These are phyloP conservation scores for Entomophthora muscae DNA, from an alignment of 371 early-diverging fungal genomes.

Conservation along the genomic window DNA sequence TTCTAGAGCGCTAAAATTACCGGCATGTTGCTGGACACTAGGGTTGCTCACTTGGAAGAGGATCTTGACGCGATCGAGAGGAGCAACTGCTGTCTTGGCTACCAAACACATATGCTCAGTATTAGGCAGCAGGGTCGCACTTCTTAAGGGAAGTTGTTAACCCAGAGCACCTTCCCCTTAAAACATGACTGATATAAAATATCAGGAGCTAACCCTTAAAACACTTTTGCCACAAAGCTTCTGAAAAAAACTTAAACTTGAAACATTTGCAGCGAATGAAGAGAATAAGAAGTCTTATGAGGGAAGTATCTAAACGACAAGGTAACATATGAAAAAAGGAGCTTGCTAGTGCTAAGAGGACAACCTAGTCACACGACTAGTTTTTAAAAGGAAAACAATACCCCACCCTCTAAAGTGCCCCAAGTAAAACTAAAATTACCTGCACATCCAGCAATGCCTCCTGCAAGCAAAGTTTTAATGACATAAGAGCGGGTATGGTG, in stretches of 20 bases:
- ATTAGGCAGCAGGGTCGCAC: not conserved
- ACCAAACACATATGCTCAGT: not conserved
- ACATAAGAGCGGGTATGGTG: constrained; percentile 19
- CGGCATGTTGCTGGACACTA: constrained; percentile 62
- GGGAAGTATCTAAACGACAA: too few species aligned
- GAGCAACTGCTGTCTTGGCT: constrained; percentile 91
- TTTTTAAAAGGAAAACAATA: too few species aligned
- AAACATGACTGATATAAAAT: not conserved
- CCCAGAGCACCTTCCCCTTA: not conserved
- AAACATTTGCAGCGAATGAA: not conserved
- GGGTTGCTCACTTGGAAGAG: constrained; percentile 89
- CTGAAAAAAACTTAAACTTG: not conserved
- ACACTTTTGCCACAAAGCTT: not conserved
- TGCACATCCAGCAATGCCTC: constrained; percentile 54
- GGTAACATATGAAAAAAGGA: too few species aligned
- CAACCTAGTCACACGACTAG: not conserved
- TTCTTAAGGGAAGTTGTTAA: not conserved
- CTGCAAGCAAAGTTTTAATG: constrained; percentile 32
- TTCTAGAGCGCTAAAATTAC: constrained; percentile 17
- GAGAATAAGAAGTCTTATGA: not conserved
- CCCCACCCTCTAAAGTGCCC: too few species aligned
- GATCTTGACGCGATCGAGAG: constrained; percentile 95
- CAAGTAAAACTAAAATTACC: constrained; percentile 14
- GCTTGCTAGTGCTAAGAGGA: not conserved
- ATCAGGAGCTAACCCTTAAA: not conserved